Evolutionary conservation across 2,329 filamentous ascomycete species (phyloP).

Genomic region (Beauveria asiatica): DNA sequence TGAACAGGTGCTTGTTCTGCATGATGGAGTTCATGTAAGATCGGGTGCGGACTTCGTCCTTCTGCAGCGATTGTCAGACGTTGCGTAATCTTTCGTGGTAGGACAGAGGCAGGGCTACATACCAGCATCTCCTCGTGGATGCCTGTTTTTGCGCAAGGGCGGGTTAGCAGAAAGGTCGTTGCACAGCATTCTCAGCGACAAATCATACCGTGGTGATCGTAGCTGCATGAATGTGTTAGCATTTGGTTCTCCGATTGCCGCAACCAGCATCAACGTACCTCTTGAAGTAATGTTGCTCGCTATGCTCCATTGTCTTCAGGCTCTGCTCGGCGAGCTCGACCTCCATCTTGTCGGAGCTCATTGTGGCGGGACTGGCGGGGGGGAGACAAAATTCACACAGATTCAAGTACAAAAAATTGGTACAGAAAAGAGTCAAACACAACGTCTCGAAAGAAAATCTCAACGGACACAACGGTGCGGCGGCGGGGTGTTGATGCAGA

Average conservation of each 20-base stretch:
- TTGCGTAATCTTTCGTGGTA: neutral
- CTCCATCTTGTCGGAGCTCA: slow-evolving; percentile 48
- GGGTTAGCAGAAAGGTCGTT: neutral
- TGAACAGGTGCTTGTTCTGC: slow-evolving; percentile 92
- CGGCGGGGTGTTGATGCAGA: slow-evolving; percentile 7
- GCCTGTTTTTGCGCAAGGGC: slow-evolving; percentile 41
- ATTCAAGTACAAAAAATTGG: neutral
- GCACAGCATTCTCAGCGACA: slow-evolving; percentile 11
- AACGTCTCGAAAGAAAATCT: neutral
- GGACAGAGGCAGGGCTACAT: slow-evolving; percentile 32
- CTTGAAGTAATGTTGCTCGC: slow-evolving; percentile 99
- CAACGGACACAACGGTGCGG: neutral
- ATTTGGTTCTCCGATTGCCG: slow-evolving; percentile 9
- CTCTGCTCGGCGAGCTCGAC: slow-evolving; percentile 52
- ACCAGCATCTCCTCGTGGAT: slow-evolving; percentile 99
- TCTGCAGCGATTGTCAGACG: slow-evolving; percentile 44
- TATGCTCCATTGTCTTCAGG: slow-evolving; percentile 74
- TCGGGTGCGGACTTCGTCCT: slow-evolving; percentile 94
- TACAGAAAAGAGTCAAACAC: neutral
- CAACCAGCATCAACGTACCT: slow-evolving; percentile 47
- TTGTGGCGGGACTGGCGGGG: slow-evolving; percentile 20
- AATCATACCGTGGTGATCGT: slow-evolving; percentile 85
- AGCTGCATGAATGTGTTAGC: slow-evolving; percentile 50
- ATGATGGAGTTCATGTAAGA: slow-evolving; percentile 97
- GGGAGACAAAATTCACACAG: neutral